Conservation (phyloP, 345 rosid genomes). For the Linum usitatissimum region DNA sequence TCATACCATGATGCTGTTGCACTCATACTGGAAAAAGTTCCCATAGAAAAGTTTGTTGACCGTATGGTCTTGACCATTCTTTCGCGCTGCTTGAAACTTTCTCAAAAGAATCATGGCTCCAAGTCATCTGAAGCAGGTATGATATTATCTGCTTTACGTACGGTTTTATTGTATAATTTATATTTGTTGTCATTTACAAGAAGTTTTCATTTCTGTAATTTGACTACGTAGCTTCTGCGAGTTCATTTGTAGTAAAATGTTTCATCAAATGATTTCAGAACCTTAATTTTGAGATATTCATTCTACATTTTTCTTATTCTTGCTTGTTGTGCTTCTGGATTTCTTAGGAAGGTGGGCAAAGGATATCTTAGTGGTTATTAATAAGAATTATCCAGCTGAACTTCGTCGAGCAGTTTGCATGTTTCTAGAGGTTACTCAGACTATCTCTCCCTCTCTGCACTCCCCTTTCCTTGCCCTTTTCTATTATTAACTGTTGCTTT, state of each 20-base stretch:
- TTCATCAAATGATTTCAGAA: neutral
- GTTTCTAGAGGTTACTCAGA: conserved; percentile 51
- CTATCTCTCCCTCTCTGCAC: neutral
- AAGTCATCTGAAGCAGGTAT: conserved; percentile 44
- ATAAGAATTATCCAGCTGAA: conserved; percentile 65
- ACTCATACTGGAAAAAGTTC: conserved; percentile 58
- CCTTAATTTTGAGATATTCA: neutral
- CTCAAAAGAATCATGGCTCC: conserved; percentile 34
- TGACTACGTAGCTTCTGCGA: neutral
- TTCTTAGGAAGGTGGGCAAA: conserved; percentile 64
- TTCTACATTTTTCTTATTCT: neutral
- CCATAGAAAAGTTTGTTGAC: conserved; percentile 40
- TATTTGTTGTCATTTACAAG: neutral
- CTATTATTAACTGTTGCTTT: conserved; percentile 1
- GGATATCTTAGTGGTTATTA: conserved; percentile 42
- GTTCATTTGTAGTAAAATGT: neutral
- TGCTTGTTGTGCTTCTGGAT: conserved; percentile 7
- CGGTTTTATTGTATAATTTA: neutral
- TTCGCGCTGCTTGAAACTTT: conserved; percentile 45
- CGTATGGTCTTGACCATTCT: conserved; percentile 51
- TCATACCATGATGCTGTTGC: conserved; percentile 34
- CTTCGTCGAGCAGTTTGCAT: conserved; percentile 39
- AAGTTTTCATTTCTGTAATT: neutral
- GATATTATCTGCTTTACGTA: conserved; percentile 4
- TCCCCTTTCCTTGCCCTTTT: neutral